These are phyloP conservation scores for Trichocladium antarcticum DNA, from an alignment of 495 filamentous ascomycete species.

Conservation along the genomic window DNA sequence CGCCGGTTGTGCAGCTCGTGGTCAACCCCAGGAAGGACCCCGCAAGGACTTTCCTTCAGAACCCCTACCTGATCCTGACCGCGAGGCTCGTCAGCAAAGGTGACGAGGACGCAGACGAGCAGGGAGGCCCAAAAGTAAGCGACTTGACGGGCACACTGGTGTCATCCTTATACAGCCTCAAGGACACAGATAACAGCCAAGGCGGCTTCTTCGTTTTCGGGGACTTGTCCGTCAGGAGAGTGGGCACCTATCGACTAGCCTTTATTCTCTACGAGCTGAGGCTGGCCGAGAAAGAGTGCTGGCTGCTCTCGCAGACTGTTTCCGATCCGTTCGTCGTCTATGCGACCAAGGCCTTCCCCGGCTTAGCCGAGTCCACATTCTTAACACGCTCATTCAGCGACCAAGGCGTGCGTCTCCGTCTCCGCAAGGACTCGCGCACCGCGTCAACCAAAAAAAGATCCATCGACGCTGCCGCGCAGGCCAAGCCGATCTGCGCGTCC, in stretches of 20 bases:
- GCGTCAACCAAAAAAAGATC: conserved; percentile 37
- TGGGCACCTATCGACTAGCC: conserved; percentile 66
- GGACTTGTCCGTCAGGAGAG: conserved; percentile 75
- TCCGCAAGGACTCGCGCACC: conserved; percentile 64
- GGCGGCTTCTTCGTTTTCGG: conserved; percentile 97
- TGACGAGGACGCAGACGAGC: conserved; percentile 38
- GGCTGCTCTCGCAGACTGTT: conserved; percentile 53
- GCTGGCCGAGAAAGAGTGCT: conserved; percentile 42
- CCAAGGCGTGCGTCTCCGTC: conserved; percentile 80
- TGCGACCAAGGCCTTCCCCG: conserved; percentile 68
- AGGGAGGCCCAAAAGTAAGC: conserved; percentile 42
- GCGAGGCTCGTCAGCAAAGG: conserved; percentile 49
- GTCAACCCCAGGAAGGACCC: conserved; percentile 62
- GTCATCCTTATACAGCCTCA: conserved; percentile 85
- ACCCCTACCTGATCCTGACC: conserved; percentile 50
- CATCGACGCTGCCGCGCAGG: conserved; percentile 7
- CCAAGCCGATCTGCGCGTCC: conserved; percentile 11
- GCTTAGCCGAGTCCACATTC: conserved; percentile 83
- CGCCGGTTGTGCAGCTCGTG: conserved; percentile 78
- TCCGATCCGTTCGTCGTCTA: conserved; percentile 70
- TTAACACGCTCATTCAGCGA: conserved; percentile 89
- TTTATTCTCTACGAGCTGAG: conserved; percentile 90
- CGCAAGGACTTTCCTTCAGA: conserved; percentile 62
- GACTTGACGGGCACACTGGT: conserved; percentile 59
- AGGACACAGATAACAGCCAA: conserved; percentile 85